phyloP scores from a whole-genome alignment of 495 filamentous ascomycete species.

The Penicillium waksmanii region DNA sequence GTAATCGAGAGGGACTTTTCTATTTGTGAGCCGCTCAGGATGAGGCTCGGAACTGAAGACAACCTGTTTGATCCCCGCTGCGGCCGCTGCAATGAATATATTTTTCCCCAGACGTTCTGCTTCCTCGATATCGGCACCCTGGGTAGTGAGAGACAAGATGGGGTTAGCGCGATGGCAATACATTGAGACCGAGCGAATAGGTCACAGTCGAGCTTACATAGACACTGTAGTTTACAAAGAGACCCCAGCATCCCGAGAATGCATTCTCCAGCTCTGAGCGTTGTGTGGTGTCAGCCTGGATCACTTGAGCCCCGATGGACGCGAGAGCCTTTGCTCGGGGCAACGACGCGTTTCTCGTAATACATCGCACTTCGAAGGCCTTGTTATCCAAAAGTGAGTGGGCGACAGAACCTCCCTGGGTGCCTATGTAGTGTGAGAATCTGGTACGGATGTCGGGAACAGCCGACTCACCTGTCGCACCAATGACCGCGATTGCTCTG shows the following conservation, averaged over 20 bases:
- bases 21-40: neutral
- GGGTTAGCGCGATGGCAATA: neutral
- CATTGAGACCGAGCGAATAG: neutral
- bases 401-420: neutral
- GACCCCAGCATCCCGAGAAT: neutral
- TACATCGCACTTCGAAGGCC: neutral
- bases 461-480: no score
- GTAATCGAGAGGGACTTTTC: neutral
- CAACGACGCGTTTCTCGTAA: neutral
- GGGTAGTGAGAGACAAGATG: neutral
- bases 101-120: neutral
- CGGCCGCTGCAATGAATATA: neutral
- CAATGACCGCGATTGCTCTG: no score
- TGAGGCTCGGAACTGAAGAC: constrained; percentile 5
- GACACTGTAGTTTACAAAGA: neutral
- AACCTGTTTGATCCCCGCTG: neutral
- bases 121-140: neutral
- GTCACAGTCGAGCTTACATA: neutral
- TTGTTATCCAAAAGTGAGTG: neutral
- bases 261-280: neutral
- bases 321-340: neutral
- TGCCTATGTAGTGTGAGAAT: neutral
- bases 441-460: no score
- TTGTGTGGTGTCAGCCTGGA: neutral
- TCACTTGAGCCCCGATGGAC: neutral